phyloP scores from a whole-genome alignment of 2,329 filamentous ascomycete genomes.

The Waltergamsia citrina region DNA sequence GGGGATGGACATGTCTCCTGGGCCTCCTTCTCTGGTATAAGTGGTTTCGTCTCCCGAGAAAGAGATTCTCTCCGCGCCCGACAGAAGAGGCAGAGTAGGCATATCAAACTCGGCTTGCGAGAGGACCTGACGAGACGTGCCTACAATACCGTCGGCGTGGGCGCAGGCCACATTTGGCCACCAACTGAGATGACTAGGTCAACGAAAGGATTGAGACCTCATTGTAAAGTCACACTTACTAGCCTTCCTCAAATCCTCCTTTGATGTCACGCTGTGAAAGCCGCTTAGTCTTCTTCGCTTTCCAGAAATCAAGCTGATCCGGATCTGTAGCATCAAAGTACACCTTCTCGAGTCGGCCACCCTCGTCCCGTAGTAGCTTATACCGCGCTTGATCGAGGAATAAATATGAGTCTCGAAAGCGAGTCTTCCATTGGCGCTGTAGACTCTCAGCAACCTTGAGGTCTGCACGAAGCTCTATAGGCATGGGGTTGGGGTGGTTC shows the following conservation, averaged over 20 bases:
- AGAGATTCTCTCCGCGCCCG: constrained; percentile 37
- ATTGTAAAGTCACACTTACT: constrained; percentile 26
- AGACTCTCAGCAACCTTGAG: constrained; percentile 25
- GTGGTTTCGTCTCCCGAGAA: constrained; percentile 18
- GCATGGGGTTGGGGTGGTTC: constrained; percentile 13
- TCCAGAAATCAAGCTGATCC: constrained; percentile 24
- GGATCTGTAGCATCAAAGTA: constrained; percentile 21
- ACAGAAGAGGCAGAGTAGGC: constrained; percentile 38
- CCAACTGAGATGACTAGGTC: constrained; percentile 32
- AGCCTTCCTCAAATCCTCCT: constrained; percentile 33
- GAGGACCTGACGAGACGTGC: constrained; percentile 29
- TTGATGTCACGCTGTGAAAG: constrained; percentile 30
- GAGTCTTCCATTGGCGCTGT: constrained; percentile 29
- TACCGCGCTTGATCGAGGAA: constrained; percentile 34
- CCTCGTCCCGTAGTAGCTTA: constrained; percentile 18
- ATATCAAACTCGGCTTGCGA: constrained; percentile 36
- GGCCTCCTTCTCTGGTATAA: constrained; percentile 34
- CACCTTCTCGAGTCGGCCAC: constrained; percentile 30
- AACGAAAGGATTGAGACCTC: constrained; percentile 6
- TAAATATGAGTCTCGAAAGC: constrained; percentile 34
- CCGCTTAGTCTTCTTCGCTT: constrained; percentile 19
- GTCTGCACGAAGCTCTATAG: constrained; percentile 21
- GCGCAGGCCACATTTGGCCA: constrained; percentile 49
- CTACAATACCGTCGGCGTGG: constrained; percentile 44
- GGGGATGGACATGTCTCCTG: constrained; percentile 35